Percentiles rank a stretch among this genome's conserved stretches.
phyloP scores from a whole-genome alignment of 129 eudicot genomes.

The Lactuca sativa region DNA sequence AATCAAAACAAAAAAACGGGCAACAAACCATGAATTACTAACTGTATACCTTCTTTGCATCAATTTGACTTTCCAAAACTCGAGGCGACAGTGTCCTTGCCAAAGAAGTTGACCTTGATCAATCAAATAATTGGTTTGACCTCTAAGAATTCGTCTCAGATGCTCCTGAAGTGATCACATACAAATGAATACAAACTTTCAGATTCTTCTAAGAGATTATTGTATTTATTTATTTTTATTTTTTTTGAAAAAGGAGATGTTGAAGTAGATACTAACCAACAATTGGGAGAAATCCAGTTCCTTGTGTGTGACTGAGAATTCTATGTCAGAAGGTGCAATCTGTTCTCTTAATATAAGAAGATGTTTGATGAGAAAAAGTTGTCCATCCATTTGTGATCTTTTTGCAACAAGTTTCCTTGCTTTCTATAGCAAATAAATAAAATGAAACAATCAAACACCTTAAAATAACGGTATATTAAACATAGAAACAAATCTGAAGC shows the following conservation, averaged over 20 bases:
- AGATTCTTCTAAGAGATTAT: too few species aligned
- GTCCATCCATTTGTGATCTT: constrained; percentile 86
- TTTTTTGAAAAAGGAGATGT: constrained; percentile 16
- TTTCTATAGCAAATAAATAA: constrained; percentile 51
- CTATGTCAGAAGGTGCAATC: constrained; percentile 49
- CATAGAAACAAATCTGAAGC: constrained; percentile 1
- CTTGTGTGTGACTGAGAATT: too few species aligned
- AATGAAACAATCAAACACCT: constrained; percentile 14
- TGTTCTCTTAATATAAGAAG: constrained; percentile 94
- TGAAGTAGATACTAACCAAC: constrained; percentile 26
- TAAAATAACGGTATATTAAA: background rate
- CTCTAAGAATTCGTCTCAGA: constrained; percentile 90
- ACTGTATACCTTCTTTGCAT: constrained; percentile 86
- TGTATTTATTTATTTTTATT: too few species aligned
- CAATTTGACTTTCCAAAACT: constrained; percentile 96
- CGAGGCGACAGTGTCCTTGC: constrained; percentile 97
- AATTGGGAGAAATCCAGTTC: too few species aligned
- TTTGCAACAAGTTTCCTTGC: constrained; percentile 80
- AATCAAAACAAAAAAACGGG: too few species aligned
- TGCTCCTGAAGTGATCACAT: constrained; percentile 67
- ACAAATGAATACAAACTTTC: constrained; percentile 8
- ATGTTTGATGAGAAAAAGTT: constrained; percentile 87
- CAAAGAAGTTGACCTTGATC: constrained; percentile 93
- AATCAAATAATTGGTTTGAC: constrained; percentile 92
- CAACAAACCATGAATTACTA: background rate